Base-by-base conservation (phyloP, 2,329 filamentous ascomycete species). In the Fusarium torulosum region DNA sequence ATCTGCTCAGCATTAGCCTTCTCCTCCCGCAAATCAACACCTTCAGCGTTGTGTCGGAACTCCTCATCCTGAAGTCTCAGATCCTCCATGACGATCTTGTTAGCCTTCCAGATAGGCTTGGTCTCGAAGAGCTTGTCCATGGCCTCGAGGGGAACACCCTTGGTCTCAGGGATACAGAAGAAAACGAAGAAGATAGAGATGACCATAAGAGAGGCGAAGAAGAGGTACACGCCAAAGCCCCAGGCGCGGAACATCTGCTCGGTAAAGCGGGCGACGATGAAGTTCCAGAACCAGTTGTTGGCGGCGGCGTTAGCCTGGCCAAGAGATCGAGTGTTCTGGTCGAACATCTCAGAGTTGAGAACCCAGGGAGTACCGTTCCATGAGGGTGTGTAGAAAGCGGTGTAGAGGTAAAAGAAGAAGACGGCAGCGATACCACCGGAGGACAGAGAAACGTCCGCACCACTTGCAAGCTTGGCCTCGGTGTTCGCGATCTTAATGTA, bases 341-440 rank as follows among this genome's bases (percentile, higher is more conserved):
- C 86, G 76, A 93, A 93, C 82, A 94, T 93, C 77, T 94, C 90
- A 0, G 84, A 84, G 80, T 92, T 92, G 73, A 91, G 79, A 21
- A 94, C 90, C 91, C 91, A 94, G 0, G 90, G 91, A 0, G 89
- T 91, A 3, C 89, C 90, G 74, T 91, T 91, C 90, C 89, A 92
- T 0, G 86, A 85, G 0, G 86, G 90, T 0, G 89, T 91, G 79
- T 93, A 94, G 76, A 90, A 89, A 0, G 85, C 86, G 4, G 73
- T 76, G 69, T 75, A 76, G 8, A 78, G 67, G 78, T 91, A 88
- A 79, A 89, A 89, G 77, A 88, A 83, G 79, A 91, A 90, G 4
- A 91, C 87, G 61, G 91, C 90, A 7, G 86, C 82, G 61, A 90
- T 90, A 20, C 88, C 89, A 3, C 91, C 89, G 0, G 75, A 60